Conservation (phyloP, 202 grass and related monocot genomes). For the Panicum hallii region DNA sequence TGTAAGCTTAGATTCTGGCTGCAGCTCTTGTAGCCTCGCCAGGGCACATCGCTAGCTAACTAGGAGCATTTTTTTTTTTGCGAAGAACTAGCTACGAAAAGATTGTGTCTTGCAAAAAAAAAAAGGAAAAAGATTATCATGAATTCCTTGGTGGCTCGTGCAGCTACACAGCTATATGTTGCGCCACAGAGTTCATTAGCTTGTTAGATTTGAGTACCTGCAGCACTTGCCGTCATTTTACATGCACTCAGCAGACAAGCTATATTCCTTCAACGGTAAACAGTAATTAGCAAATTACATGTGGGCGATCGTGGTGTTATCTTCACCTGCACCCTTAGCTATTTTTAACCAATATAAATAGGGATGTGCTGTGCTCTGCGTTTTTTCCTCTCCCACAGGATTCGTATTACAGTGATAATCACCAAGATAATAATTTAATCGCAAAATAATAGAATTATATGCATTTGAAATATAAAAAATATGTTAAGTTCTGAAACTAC, state of each 20-base stretch:
- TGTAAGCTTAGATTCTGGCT: not conserved
- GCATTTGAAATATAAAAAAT: too few species aligned
- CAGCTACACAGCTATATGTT: not conserved
- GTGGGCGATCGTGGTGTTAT: too few species aligned
- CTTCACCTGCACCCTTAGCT: not conserved
- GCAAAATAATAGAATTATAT: too few species aligned
- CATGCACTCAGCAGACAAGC: not conserved
- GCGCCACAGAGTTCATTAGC: not conserved
- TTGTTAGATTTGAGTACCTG: not conserved
- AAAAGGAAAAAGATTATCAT: not conserved
- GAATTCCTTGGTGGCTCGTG: not conserved
- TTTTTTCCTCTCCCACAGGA: too few species aligned
- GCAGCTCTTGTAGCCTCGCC: not conserved
- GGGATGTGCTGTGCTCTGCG: not conserved
- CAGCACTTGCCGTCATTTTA: not conserved
- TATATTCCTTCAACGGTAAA: conserved; percentile 5
- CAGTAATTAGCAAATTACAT: not conserved
- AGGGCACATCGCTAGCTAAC: conserved; percentile 8
- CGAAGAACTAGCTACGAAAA: too few species aligned
- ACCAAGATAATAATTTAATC: too few species aligned
- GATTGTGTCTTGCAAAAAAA: too few species aligned
- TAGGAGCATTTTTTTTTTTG: too few species aligned
- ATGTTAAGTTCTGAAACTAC: too few species aligned
- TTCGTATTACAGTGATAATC: too few species aligned
- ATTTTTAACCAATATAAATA: not conserved